Percentiles rank a stretch among this genome's conserved stretches.
These are phyloP conservation scores for Penicillium angulare DNA, from an alignment of 495 filamentous ascomycete species.

Conservation along the genomic window DNA sequence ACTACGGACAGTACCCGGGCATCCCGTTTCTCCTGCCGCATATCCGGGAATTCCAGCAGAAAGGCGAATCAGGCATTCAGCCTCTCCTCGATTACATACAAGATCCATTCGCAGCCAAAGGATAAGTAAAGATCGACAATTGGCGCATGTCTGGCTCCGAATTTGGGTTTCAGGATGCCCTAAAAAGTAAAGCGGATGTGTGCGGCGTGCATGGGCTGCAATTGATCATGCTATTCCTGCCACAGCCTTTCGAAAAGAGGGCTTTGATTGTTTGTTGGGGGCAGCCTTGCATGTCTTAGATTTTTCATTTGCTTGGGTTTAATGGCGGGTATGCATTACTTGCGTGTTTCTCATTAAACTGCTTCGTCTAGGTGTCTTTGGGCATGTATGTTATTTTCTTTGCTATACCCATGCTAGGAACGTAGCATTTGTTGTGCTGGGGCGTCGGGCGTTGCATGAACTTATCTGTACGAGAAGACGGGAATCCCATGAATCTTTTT, in stretches of 20 bases:
- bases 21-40: slow-evolving; percentile 44
- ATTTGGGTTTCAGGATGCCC: not conserved
- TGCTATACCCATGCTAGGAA: slow-evolving; percentile 26
- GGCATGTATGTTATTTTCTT: slow-evolving; percentile 13
- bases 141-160: not conserved
- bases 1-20: slow-evolving; percentile 30
- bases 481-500: not conserved
- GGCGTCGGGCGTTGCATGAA: slow-evolving; percentile 20
- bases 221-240: slow-evolving; percentile 5
- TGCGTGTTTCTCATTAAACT: too few relatives aligned
- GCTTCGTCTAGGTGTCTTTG: slow-evolving; percentile 1
- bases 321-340: too few relatives aligned
- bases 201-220: slow-evolving; percentile 19
- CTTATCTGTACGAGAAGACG: not conserved
- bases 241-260: too few relatives aligned
- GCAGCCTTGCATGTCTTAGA: too few relatives aligned
- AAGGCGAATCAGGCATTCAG: slow-evolving; percentile 30
- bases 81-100: slow-evolving; percentile 29
- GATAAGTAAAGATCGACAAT: not conserved
- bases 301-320: too few relatives aligned
- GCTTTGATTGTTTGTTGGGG: not conserved
- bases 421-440: slow-evolving; percentile 18
- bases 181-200: not conserved
- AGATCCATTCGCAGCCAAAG: not conserved
- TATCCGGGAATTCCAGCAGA: slow-evolving; percentile 33